A percentile compares a stretch with the other conserved stretches of the same genome.
These are phyloP conservation scores for Meripilus lineatus DNA, from an alignment of 1,284 basidiomycete genomes.

Conservation along the genomic window DNA sequence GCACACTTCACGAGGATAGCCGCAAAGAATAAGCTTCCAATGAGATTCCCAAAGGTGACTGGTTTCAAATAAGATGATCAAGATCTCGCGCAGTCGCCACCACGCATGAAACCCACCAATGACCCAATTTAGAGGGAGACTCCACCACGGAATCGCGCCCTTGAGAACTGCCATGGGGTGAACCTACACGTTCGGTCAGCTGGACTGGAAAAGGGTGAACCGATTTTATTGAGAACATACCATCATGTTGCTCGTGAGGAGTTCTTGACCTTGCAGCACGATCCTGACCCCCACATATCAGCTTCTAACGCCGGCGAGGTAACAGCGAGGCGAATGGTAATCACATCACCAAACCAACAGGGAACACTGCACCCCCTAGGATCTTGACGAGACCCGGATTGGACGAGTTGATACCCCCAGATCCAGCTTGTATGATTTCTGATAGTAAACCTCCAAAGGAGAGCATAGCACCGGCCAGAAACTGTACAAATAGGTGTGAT, in stretches of 20 bases:
- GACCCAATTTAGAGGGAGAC: conserved; percentile 60
- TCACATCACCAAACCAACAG: conserved; percentile 71
- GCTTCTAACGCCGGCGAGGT: conserved; percentile 3
- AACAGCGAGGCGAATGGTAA: conserved; percentile 14
- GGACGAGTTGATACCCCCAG: conserved; percentile 39
- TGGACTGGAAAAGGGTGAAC: background rate
- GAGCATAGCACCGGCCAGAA: conserved; percentile 63
- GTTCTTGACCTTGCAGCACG: conserved; percentile 62
- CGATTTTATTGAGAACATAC: conserved; percentile 31
- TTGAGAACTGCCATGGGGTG: conserved; percentile 66
- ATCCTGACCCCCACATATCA: conserved; percentile 43
- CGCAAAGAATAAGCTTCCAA: conserved; percentile 68
- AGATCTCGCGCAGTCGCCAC: too few species aligned
- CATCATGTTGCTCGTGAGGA: conserved; percentile 76
- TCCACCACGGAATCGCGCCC: conserved; percentile 63
- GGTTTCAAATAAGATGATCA: too few species aligned
- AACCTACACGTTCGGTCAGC: conserved; percentile 39
- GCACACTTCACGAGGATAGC: conserved; percentile 62
- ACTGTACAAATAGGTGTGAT: conserved; percentile 30
- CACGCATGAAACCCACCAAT: conserved; percentile 40
- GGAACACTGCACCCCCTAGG: conserved; percentile 63
- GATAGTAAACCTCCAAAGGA: conserved; percentile 69
- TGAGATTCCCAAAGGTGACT: conserved; percentile 72
- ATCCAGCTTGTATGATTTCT: conserved; percentile 57
- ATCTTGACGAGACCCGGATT: conserved; percentile 68